Conservation (phyloP, 805 yeast species). For the Naumovozyma baii region DNA sequence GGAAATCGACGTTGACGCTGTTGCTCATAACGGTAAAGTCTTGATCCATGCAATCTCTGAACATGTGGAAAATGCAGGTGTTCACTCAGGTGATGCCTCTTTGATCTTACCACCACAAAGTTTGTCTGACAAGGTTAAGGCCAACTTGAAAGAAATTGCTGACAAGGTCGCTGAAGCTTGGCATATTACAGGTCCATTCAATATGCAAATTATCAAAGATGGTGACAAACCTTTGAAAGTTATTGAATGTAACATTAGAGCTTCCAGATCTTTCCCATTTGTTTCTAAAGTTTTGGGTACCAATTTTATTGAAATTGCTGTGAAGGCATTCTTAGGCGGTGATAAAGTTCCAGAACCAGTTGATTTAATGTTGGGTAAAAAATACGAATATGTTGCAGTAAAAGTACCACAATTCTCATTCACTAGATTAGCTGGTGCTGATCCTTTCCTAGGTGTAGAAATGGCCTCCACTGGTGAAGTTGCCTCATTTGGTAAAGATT, state of each 20-base stretch:
- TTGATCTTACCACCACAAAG: conserved; percentile 86
- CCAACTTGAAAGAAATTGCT: conserved; percentile 75
- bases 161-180: conserved; percentile 90
- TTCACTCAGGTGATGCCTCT: conserved; percentile 98
- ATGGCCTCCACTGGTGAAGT: conserved; percentile 99
- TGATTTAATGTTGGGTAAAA: conserved; percentile 61
- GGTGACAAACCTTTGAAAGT: conserved; percentile 71
- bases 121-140: conserved; percentile 55
- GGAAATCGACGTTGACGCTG: conserved; percentile 96
- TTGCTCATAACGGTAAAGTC: conserved; percentile 80
- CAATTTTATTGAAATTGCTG: conserved; percentile 92
- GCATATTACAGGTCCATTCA: conserved; percentile 95
- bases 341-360: conserved; percentile 65
- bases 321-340: conserved; percentile 69
- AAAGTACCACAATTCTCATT: conserved; percentile 98
- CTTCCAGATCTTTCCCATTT: conserved; percentile 98
- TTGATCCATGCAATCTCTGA: conserved; percentile 93
- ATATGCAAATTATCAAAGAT: conserved; percentile 91
- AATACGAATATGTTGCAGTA: conserved; percentile 81
- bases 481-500: conserved; percentile 86
- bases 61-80: conserved; percentile 97
- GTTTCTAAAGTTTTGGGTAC: conserved; percentile 93
- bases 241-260: conserved; percentile 97
- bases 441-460: conserved; percentile 97
- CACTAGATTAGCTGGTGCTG: conserved; percentile 98